These are phyloP conservation scores for Amniculicola lignicola DNA, from an alignment of 495 filamentous ascomycete species.

Conservation along the genomic window DNA sequence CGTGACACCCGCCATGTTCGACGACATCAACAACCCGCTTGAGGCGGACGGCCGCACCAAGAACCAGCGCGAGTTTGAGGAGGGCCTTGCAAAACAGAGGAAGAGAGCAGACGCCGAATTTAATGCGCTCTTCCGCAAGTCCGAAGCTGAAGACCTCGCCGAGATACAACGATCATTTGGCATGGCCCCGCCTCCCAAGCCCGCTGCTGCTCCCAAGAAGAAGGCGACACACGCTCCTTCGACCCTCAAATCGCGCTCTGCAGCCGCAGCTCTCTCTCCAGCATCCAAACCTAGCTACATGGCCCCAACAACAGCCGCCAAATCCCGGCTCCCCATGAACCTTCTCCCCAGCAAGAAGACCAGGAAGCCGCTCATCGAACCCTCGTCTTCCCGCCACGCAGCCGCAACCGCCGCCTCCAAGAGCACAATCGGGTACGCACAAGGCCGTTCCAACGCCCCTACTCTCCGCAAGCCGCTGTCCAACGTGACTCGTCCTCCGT, in stretches of 20 bases:
- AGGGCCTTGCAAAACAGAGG: slow-evolving; percentile 54
- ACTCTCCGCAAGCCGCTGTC: slow-evolving; percentile 41
- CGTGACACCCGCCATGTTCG: slow-evolving; percentile 64
- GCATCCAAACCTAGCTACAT: slow-evolving; percentile 35
- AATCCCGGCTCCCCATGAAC: slow-evolving; percentile 39
- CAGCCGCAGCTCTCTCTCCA: slow-evolving; percentile 54
- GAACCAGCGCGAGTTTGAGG: slow-evolving; percentile 22
- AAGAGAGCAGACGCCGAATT: slow-evolving; percentile 58
- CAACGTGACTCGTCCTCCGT: slow-evolving; percentile 19
- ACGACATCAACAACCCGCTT: slow-evolving; percentile 61
- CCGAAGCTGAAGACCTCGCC: slow-evolving; percentile 27
- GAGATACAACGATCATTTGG: slow-evolving; percentile 15
- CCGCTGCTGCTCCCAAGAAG: not conserved
- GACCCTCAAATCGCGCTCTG: slow-evolving; percentile 52
- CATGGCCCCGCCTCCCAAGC: slow-evolving; percentile 16
- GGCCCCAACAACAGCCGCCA: slow-evolving; percentile 46
- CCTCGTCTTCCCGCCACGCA: slow-evolving; percentile 55
- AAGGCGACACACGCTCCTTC: slow-evolving; percentile 36
- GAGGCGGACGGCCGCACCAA: slow-evolving; percentile 60
- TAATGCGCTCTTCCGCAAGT: slow-evolving; percentile 37
- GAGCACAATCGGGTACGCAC: slow-evolving; percentile 76
- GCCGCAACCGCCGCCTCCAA: slow-evolving; percentile 65
- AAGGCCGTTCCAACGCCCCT: slow-evolving; percentile 64
- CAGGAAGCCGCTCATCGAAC: slow-evolving; percentile 44
- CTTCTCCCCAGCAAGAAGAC: slow-evolving; percentile 47